These are phyloP conservation scores for Somion occarium DNA, from an alignment of 1,284 basidiomycete species.

Conservation along the genomic window DNA sequence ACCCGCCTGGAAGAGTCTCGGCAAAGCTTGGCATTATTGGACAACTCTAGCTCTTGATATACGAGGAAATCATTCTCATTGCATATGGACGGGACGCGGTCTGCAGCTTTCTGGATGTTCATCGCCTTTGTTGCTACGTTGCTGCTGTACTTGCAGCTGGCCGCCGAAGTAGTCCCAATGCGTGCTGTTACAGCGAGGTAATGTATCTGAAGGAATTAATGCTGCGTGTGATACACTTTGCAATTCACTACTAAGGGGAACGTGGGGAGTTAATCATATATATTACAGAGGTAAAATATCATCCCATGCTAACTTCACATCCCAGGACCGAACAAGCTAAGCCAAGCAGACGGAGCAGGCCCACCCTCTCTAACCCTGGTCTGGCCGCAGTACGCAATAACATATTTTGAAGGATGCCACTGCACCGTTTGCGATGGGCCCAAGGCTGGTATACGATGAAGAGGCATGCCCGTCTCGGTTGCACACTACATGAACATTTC, in stretches of 20 bases:
- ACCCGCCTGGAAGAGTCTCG: neutral
- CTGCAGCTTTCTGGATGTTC: neutral
- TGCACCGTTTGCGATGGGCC: slow-evolving; percentile 63
- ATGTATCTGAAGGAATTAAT: too few relatives aligned
- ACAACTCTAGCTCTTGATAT: neutral
- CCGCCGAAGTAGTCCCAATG: too few relatives aligned
- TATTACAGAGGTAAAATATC: too few relatives aligned
- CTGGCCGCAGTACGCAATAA: slow-evolving; percentile 75
- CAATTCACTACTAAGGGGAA: too few relatives aligned
- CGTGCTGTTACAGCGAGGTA: too few relatives aligned
- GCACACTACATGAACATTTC: slow-evolving; percentile 46
- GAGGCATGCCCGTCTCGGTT: slow-evolving; percentile 63
- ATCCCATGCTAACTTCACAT: slow-evolving; percentile 20
- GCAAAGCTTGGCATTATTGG: neutral
- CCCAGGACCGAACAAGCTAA: slow-evolving; percentile 66
- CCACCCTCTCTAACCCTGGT: slow-evolving; percentile 56
- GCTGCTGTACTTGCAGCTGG: neutral
- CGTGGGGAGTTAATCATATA: too few relatives aligned
- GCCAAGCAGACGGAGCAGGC: slow-evolving; percentile 55
- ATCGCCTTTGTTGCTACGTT: neutral
- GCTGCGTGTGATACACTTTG: too few relatives aligned
- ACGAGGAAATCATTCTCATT: neutral
- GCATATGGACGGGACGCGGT: neutral
- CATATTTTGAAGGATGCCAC: slow-evolving; percentile 77
- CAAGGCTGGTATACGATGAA: slow-evolving; percentile 65